Evolutionary conservation across 371 early-diverging fungal species (phyloP).

Genomic region (Choanephora cucurbitarum): DNA sequence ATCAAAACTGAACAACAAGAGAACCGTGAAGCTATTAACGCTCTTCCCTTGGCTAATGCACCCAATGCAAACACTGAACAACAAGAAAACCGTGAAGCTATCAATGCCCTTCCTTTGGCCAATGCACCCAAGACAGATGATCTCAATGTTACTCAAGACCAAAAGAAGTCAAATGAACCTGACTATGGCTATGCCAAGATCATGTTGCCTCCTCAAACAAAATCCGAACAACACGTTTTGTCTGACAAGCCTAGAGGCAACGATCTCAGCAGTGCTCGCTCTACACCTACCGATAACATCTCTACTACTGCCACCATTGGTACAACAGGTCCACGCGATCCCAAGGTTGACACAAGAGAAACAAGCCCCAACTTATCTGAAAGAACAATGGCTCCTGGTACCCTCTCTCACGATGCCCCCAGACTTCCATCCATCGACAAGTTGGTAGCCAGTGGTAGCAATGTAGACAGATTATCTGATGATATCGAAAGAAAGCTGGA

Average conservation of each 20-base stretch:
- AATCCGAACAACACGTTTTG: not conserved
- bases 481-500: constrained; percentile 17
- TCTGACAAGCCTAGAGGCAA: not conserved
- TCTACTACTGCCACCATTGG: no score
- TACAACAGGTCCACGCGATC: no score
- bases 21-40: not conserved
- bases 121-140: not conserved
- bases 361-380: no score
- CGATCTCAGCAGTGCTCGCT: no score
- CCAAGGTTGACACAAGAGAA: no score
- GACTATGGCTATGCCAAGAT: not conserved
- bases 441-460: not conserved
- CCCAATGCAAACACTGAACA: not conserved
- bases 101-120: not conserved
- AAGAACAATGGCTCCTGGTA: no score
- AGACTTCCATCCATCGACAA: not conserved
- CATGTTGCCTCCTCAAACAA: not conserved
- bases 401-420: not conserved
- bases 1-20: no score
- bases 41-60: not conserved
- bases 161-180: not conserved
- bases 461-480: not conserved
- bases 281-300: no score
- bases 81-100: not conserved
- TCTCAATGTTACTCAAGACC: not conserved